A percentile compares a stretch with the other conserved stretches of the same genome.
These are phyloP conservation scores for Adenanthera pavonina DNA, from an alignment of 306 rosid genomes.

Conservation along the genomic window DNA sequence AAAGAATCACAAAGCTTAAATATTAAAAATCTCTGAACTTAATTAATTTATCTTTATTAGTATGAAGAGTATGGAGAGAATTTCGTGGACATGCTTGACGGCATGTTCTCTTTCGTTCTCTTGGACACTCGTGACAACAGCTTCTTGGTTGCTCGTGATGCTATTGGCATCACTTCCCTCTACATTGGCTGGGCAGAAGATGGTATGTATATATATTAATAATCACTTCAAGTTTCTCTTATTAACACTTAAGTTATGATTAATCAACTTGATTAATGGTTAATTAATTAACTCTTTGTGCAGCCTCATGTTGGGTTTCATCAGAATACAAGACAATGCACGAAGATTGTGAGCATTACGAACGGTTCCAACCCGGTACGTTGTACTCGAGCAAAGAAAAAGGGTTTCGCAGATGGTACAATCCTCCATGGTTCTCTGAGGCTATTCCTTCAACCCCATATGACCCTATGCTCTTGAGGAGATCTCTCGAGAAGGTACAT, in stretches of 20 bases:
- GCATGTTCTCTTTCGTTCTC: conserved; percentile 51
- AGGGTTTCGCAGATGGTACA: conserved; percentile 78
- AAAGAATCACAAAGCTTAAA: too few relatives aligned
- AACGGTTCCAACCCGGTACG: conserved; percentile 85
- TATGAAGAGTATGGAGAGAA: conserved; percentile 66
- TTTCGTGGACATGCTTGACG: conserved; percentile 67
- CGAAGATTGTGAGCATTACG: conserved; percentile 87
- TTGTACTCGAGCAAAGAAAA: conserved; percentile 83
- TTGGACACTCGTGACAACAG: conserved; percentile 53
- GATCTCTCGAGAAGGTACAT: conserved; percentile 70
- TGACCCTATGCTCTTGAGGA: conserved; percentile 78
- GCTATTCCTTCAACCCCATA: conserved; percentile 79
- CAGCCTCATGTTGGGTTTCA: conserved; percentile 89
- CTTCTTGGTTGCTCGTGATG: conserved; percentile 71
- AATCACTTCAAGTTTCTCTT: too few relatives aligned
- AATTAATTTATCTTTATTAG: conserved; percentile 15
- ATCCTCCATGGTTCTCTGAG: conserved; percentile 88
- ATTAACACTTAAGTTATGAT: too few relatives aligned
- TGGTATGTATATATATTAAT: neutral
- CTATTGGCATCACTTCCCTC: conserved; percentile 67
- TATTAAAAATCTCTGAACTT: neutral
- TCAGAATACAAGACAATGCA: conserved; percentile 84
- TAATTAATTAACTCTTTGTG: neutral
- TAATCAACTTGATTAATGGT: too few relatives aligned
- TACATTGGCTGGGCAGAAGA: conserved; percentile 67